phyloP scores from a whole-genome alignment of 768 basidiomycete genomes.

The Russula griseocarnosa region DNA sequence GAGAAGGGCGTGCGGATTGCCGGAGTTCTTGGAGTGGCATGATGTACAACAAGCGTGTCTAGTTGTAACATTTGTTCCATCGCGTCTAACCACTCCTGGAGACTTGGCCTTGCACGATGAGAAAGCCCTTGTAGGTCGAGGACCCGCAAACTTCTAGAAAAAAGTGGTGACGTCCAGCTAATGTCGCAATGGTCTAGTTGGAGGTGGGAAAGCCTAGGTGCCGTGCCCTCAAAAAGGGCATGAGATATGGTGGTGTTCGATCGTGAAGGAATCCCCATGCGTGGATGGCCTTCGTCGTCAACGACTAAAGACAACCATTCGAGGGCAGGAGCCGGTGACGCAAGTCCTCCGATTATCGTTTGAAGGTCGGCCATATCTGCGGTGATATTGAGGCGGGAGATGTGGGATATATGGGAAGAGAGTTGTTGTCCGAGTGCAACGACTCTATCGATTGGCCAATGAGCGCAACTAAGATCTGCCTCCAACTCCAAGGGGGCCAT shows the following conservation, averaged over 20 bases:
- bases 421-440: not conserved
- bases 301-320: not conserved
- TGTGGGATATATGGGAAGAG: constrained; percentile 5
- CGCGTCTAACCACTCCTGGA: not conserved
- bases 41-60: not conserved
- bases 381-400: not conserved
- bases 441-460: not conserved
- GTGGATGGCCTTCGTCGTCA: not conserved
- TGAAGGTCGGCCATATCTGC: not conserved
- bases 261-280: not conserved
- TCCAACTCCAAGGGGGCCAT: constrained; percentile 14
- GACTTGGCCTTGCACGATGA: not conserved
- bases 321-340: constrained; percentile 3
- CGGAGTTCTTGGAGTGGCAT: not conserved
- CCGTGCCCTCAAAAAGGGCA: not conserved
- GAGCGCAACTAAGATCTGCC: not conserved
- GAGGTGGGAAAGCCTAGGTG: not conserved
- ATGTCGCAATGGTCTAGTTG: not conserved
- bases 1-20: not conserved
- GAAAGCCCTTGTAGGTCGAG: not conserved
- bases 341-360: not conserved
- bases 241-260: not conserved
- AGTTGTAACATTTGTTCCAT: not conserved
- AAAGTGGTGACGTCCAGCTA: not conserved
- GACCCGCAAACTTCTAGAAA: not conserved